Evolutionary conservation across 225 moss, liverwort and hornwort species (phyloP).

Genomic region (Sphagnum tenellum): DNA sequence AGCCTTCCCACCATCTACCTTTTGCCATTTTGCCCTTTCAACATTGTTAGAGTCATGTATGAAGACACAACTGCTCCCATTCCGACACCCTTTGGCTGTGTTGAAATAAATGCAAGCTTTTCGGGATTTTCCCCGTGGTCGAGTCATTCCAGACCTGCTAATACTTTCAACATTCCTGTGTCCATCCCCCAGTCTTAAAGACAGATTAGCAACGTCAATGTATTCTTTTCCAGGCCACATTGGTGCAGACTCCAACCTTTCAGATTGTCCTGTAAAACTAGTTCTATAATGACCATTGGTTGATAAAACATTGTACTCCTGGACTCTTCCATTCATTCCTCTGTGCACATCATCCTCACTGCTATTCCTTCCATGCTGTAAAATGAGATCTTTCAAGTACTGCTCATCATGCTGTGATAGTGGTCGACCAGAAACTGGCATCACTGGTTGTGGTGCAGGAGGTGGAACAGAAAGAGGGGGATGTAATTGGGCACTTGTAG

Average conservation of each 20-base stretch:
- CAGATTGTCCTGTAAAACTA: slow-evolving; percentile 3
- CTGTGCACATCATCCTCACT: slow-evolving; percentile 13
- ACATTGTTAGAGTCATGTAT: slow-evolving; percentile 61
- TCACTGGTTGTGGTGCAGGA: slow-evolving; percentile 21
- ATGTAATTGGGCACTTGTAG: slow-evolving; percentile 7
- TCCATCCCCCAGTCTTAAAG: slow-evolving; percentile 33
- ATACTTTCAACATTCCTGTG: slow-evolving; percentile 7
- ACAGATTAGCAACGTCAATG: slow-evolving; percentile 27
- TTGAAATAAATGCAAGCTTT: slow-evolving; percentile 91
- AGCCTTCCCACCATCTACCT: slow-evolving; percentile 57
- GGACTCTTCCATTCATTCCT: no score
- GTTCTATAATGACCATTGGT: slow-evolving; percentile 1
- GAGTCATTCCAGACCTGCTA: slow-evolving; percentile 18
- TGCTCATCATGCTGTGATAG: slow-evolving; percentile 62
- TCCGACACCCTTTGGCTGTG: slow-evolving; percentile 75
- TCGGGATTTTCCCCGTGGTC: slow-evolving; percentile 50
- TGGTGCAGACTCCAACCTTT: slow-evolving; percentile 14
- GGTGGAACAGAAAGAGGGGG: slow-evolving; percentile 13
- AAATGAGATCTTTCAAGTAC: slow-evolving; percentile 79
- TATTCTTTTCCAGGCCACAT: slow-evolving; percentile 58
- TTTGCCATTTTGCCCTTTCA: slow-evolving; percentile 73
- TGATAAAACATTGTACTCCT: no score
- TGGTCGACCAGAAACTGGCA: slow-evolving; percentile 37
- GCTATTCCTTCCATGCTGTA: slow-evolving; percentile 74
- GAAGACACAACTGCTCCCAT: slow-evolving; percentile 73